Percentiles rank a stretch among this genome's conserved stretches.
phyloP scores from a whole-genome alignment of 176 grass and related monocot genomes.

The Eleusine coracana region DNA sequence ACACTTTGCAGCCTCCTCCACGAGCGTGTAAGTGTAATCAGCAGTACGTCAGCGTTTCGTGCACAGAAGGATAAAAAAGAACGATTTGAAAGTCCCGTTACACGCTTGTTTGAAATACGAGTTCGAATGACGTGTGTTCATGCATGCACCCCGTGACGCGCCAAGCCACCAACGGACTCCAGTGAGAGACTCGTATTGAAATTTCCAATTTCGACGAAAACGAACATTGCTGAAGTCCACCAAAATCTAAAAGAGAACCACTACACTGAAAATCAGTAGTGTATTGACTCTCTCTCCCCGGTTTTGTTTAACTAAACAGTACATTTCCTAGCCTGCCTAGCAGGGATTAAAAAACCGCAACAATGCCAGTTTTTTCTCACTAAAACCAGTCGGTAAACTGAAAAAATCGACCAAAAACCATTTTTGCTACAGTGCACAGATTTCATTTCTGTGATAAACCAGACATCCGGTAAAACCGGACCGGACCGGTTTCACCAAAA shows the following conservation, averaged over 20 bases:
- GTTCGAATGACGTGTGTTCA: not conserved
- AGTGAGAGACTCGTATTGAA: not conserved
- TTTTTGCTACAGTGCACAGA: too few species aligned
- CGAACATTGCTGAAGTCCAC: not conserved
- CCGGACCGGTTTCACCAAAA: too few species aligned
- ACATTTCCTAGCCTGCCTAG: too few species aligned
- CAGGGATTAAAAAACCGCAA: too few species aligned
- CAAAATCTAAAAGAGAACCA: not conserved
- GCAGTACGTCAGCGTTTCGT: not conserved
- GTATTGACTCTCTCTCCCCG: not conserved
- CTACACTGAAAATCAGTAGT: too few species aligned
- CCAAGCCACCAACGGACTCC: not conserved
- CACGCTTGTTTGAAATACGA: not conserved
- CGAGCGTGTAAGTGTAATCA: not conserved
- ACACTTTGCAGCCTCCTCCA: not conserved
- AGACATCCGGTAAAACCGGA: too few species aligned
- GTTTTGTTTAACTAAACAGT: too few species aligned
- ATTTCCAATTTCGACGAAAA: not conserved
- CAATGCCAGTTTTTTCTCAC: too few species aligned
- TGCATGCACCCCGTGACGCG: not conserved
- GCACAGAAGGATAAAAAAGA: not conserved
- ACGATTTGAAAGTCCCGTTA: not conserved
- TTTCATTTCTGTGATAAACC: too few species aligned
- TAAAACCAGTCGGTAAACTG: too few species aligned
- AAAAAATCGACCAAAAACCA: too few species aligned